Base-by-base conservation (phyloP, 805 yeast genomes). In the Saccharomyces kudriavzevii region DNA sequence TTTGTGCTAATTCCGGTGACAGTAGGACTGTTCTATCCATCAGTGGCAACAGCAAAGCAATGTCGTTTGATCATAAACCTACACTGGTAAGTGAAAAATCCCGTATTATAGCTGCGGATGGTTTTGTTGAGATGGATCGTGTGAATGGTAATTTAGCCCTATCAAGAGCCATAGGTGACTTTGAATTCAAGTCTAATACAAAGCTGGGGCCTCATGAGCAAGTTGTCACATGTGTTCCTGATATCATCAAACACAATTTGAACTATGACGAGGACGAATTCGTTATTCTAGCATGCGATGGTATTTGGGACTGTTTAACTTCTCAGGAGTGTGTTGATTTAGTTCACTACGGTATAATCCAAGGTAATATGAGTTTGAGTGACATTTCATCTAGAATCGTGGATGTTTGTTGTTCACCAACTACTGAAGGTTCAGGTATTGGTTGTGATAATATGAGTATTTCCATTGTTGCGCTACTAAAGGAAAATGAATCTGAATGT, bases 361-460 rank as follows among this genome's bases (percentile, higher is more conserved):
- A 86, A 64, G 77, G 80, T 54, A 79, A 81, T 68, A 57, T 65
- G 62, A 70, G 84, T 1, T 79, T 92, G 52, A 78, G 78, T 30
- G 83, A 84, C 58, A 90, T 92, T 56, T 83, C 94, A 64, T 97
- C 94, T 67, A 83, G 83, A 52, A 79, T 94, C 68, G 88, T 92
- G 83, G 97, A 94, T 68, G 87, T 90, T 62, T 92, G 98, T 74
- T 80, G 96, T 60, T 97, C 98, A 10, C 97, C 97, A 62, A 85
- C 87, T 47, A 82, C 92, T 17, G 94, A 88, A 58, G 94, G 96
- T 48, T 80, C 92, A 10, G 98, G 98, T 55, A 88, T 92, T 59
- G 99, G 99, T 45, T 92, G 99, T 75, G 99, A 92, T 74, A 92
- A 92, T 73, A 94, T 92, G 98, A 89, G 97, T 49, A 86, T 91